Percentiles rank a stretch among this genome's conserved stretches.
These are phyloP conservation scores for Periconia macrospinosa DNA, from an alignment of 2,329 filamentous ascomycete species.

Conservation along the genomic window DNA sequence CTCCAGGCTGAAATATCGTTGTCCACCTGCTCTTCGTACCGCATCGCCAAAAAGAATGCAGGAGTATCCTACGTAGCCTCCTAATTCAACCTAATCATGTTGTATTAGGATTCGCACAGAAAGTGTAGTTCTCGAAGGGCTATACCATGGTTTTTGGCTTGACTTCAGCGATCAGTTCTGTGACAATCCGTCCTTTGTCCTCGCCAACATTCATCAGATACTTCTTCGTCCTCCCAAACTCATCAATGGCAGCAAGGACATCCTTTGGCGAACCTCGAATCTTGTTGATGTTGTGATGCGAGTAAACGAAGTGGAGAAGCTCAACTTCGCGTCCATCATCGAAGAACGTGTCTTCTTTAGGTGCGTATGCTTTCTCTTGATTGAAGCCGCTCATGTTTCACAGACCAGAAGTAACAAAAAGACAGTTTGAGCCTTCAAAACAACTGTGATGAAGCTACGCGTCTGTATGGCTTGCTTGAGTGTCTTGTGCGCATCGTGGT, in stretches of 20 bases:
- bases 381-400: slow-evolving; percentile 37
- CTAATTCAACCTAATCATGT: slow-evolving; percentile 64
- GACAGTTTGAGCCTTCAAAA: neutral
- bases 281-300: slow-evolving; percentile 61
- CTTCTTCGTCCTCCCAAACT: slow-evolving; percentile 65
- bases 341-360: slow-evolving; percentile 50
- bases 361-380: slow-evolving; percentile 51
- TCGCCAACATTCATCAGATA: slow-evolving; percentile 81
- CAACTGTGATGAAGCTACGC: slow-evolving; percentile 1
- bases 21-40: slow-evolving; percentile 64
- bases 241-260: slow-evolving; percentile 71
- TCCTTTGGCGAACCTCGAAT: slow-evolving; percentile 65
- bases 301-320: slow-evolving; percentile 70
- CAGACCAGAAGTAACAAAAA: neutral
- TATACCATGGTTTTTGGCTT: slow-evolving; percentile 68
- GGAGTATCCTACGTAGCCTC: slow-evolving; percentile 82
- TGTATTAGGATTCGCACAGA: neutral
- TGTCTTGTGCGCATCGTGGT: slow-evolving; percentile 27
- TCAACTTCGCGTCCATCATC: slow-evolving; percentile 76
- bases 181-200: slow-evolving; percentile 72
- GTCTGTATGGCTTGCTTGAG: neutral
- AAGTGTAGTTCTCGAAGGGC: neutral
- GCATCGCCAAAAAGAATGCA: slow-evolving; percentile 74
- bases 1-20: slow-evolving; percentile 72
- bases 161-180: slow-evolving; percentile 65